Evolutionary conservation across 306 rosid species (phyloP).

Genomic region (Quercus variabilis): DNA sequence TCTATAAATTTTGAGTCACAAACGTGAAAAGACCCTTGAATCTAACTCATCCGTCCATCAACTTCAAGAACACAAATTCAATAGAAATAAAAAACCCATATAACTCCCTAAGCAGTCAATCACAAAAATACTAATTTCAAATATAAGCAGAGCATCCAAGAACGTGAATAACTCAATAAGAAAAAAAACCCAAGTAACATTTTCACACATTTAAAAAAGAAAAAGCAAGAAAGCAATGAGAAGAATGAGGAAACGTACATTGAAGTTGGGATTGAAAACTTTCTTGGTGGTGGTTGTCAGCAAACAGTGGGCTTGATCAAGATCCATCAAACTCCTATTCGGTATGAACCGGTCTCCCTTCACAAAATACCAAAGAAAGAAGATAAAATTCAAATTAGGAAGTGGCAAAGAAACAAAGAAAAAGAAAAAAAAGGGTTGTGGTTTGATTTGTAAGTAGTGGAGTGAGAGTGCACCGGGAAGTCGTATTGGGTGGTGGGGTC

Average conservation of each 20-base stretch:
- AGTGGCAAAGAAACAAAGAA: background rate
- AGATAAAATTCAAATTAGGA: background rate
- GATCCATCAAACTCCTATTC: slow-evolving; percentile 90
- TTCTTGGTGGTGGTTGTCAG: slow-evolving; percentile 52
- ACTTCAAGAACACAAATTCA: background rate
- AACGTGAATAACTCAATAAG: background rate
- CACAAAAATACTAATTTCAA: background rate
- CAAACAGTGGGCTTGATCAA: slow-evolving; percentile 84
- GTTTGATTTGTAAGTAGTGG: too few relatives aligned
- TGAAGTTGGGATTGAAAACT: slow-evolving; percentile 26
- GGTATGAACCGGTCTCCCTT: slow-evolving; percentile 90
- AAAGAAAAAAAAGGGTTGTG: background rate
- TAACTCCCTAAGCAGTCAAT: too few relatives aligned
- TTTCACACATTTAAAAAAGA: background rate
- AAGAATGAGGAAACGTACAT: slow-evolving; percentile 21
- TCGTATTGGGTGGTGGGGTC: too few relatives aligned
- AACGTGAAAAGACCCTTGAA: too few relatives aligned
- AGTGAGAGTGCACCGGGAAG: too few relatives aligned
- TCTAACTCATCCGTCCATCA: background rate
- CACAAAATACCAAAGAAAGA: background rate
- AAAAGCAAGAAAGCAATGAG: background rate
- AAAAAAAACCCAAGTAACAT: background rate
- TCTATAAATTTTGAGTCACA: background rate
- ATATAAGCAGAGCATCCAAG: background rate
- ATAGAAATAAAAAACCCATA: background rate